Evolutionary conservation across 176 grass and related monocot genomes (phyloP).

Genomic region (Eragrostis nindensis): DNA sequence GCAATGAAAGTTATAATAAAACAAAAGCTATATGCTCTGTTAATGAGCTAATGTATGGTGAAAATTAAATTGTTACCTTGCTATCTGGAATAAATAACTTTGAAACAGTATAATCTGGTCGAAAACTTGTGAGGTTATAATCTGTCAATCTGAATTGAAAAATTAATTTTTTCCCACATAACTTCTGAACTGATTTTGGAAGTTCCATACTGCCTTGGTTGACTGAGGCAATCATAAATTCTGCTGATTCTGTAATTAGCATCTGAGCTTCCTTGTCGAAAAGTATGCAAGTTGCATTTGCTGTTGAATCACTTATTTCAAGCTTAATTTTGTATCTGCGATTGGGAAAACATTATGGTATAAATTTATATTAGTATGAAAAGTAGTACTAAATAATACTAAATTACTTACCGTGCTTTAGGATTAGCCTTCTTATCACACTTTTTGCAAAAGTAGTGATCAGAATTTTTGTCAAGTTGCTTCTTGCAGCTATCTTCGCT

Average conservation of each 20-base stretch:
- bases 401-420: background rate
- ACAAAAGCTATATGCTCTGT: no score
- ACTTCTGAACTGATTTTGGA: background rate
- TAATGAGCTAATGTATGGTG: no score
- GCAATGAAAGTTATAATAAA: no score
- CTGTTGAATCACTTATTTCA: background rate
- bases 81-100: background rate
- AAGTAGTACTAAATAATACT: background rate
- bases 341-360: background rate
- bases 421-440: background rate
- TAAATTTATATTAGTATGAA: background rate
- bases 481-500: slow-evolving; percentile 12
- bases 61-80: background rate
- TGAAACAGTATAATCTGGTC: slow-evolving; percentile 15
- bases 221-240: background rate
- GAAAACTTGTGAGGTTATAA: background rate
- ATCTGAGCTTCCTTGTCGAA: background rate
- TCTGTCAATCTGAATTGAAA: slow-evolving; percentile 8
- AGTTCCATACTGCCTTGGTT: background rate
- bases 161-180: background rate
- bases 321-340: slow-evolving; percentile 19
- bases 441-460: slow-evolving; percentile 3
- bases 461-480: background rate
- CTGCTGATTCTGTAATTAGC: background rate
- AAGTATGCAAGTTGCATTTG: background rate